Evolutionary conservation across 2,329 filamentous ascomycete genomes (phyloP).

Genomic region (Ceratocystis colombiana): DNA sequence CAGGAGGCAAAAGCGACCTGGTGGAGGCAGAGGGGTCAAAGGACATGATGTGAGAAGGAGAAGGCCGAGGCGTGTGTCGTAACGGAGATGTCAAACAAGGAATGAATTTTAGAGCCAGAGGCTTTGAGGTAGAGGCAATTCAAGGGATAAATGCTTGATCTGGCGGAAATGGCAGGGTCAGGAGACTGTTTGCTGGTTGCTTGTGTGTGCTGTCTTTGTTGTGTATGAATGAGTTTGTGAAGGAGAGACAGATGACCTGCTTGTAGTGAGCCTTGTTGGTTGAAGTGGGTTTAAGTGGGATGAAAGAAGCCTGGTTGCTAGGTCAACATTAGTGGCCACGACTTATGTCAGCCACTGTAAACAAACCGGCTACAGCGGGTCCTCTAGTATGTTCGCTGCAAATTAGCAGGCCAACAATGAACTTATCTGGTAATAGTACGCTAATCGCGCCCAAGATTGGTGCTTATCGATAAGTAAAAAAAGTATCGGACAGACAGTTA

Average conservation of each 20-base stretch:
- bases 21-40: conserved; percentile 63
- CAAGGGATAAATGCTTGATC: neutral
- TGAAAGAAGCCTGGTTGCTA: conserved; percentile 13
- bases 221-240: neutral
- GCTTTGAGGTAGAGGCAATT: no score
- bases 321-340: conserved; percentile 7
- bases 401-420: no score
- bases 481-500: neutral
- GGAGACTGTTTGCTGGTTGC: neutral
- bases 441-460: neutral
- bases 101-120: neutral
- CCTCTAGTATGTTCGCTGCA: no score
- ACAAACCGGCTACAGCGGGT: neutral
- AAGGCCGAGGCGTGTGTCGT: neutral
- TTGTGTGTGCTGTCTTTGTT: no score
- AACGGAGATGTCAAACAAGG: neutral
- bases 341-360: conserved; percentile 14
- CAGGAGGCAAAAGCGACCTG: conserved; percentile 49
- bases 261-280: neutral
- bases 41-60: conserved; percentile 37
- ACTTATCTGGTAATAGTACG: no score
- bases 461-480: conserved; percentile 20
- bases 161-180: conserved; percentile 7
- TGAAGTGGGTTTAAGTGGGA: neutral
- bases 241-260: neutral